Conservation (phyloP, 192 early-diverging fungal species). For the Chytriomyces confervae region DNA sequence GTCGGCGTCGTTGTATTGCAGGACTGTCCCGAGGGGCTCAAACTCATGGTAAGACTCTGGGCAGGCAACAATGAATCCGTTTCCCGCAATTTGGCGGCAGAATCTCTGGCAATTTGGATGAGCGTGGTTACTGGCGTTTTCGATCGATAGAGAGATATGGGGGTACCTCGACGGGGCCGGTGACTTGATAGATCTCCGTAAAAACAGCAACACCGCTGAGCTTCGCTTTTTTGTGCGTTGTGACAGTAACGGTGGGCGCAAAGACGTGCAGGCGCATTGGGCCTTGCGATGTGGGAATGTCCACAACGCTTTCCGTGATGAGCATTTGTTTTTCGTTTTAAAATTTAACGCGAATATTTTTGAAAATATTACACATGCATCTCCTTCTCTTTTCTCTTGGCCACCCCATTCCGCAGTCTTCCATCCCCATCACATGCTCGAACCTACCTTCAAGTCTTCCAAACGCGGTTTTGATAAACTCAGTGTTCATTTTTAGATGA, state of each 20-base stretch:
- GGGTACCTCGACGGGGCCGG: slow-evolving; percentile 19
- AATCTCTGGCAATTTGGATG: slow-evolving; percentile 45
- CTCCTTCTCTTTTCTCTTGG: no score
- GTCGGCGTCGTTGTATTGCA: slow-evolving; percentile 60
- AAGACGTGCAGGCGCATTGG: slow-evolving; percentile 63
- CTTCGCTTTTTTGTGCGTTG: slow-evolving; percentile 57
- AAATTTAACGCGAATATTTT: no score
- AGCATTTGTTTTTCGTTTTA: slow-evolving; percentile 41
- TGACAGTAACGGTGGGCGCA: slow-evolving; percentile 54
- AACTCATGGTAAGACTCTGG: slow-evolving; percentile 71
- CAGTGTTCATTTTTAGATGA: no score
- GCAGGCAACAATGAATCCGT: slow-evolving; percentile 47
- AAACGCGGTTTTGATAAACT: no score
- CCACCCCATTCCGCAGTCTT: no score
- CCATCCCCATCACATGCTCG: no score
- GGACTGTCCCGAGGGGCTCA: slow-evolving; percentile 54
- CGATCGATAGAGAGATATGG: no score
- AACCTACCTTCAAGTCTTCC: no score
- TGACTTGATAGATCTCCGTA: slow-evolving; percentile 70
- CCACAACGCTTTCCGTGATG: slow-evolving; percentile 56
- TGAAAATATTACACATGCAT: no score
- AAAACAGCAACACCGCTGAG: slow-evolving; percentile 58
- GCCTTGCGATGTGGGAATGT: slow-evolving; percentile 49
- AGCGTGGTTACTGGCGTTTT: no score
- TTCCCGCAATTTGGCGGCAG: slow-evolving; percentile 63